Percentiles rank a stretch among this genome's conserved stretches.
phyloP scores from a whole-genome alignment of 495 filamentous ascomycete genomes.

The Xylaria longipes region DNA sequence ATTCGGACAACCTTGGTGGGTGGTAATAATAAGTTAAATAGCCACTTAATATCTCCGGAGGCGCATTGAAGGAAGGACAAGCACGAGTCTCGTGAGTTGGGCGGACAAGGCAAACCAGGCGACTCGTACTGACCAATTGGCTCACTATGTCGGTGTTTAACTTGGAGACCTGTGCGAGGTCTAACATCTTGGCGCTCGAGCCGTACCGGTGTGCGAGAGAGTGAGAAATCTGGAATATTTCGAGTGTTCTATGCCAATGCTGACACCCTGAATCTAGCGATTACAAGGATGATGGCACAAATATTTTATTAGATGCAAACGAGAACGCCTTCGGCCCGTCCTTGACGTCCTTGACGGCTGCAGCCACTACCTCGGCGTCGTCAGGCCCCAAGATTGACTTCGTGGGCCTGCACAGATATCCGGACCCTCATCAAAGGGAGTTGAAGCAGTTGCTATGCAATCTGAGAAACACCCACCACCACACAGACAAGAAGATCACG shows the following conservation, averaged over 20 bases:
- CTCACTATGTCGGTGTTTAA: slow-evolving; percentile 65
- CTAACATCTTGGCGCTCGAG: slow-evolving; percentile 81
- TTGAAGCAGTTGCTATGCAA: slow-evolving; percentile 88
- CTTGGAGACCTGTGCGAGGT: slow-evolving; percentile 78
- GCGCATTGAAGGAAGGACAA: slow-evolving; percentile 16
- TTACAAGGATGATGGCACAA: slow-evolving; percentile 98
- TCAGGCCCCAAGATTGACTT: slow-evolving; percentile 65
- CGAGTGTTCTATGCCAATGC: slow-evolving; percentile 19
- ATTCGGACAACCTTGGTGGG: background rate
- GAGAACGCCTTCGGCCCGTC: slow-evolving; percentile 95
- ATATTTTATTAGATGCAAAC: slow-evolving; percentile 95
- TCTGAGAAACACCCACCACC: slow-evolving; percentile 83
- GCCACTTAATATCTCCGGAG: background rate
- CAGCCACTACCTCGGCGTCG: slow-evolving; percentile 33
- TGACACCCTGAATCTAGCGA: slow-evolving; percentile 64
- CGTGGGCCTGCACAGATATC: slow-evolving; percentile 86
- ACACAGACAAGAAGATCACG: slow-evolving; percentile 74
- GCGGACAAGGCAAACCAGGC: background rate
- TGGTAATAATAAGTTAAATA: slow-evolving; percentile 11
- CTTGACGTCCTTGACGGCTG: slow-evolving; percentile 55
- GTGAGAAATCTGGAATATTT: slow-evolving; percentile 57
- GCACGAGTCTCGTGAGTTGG: background rate
- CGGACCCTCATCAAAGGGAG: slow-evolving; percentile 89
- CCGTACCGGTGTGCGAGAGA: slow-evolving; percentile 87
- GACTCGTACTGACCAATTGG: slow-evolving; percentile 10